phyloP scores from a whole-genome alignment of 1,284 basidiomycete species.

The Ceratobasidium sp. region DNA sequence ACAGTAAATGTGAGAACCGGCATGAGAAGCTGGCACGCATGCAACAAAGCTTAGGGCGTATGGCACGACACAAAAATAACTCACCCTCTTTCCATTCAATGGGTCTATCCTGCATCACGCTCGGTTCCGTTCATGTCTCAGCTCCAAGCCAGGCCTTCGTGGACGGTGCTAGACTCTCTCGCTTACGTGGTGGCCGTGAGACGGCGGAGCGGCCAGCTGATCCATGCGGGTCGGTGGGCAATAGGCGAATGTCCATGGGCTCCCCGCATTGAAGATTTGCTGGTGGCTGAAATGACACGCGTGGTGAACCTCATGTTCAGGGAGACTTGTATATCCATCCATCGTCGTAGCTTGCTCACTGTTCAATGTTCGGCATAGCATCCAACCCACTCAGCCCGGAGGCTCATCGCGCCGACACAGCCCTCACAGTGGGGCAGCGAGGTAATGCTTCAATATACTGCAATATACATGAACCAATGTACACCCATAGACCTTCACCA shows the following conservation, averaged over 20 bases:
- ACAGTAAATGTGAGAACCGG: neutral
- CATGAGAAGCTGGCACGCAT: too few species aligned
- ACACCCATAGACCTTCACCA: neutral
- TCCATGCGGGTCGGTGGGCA: slow-evolving; percentile 12
- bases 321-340: neutral
- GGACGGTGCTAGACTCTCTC: slow-evolving; percentile 12
- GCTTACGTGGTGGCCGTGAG: neutral
- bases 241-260: neutral
- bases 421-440: neutral
- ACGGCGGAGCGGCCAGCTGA: slow-evolving; percentile 2
- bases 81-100: too few species aligned
- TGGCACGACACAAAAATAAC: neutral
- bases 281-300: slow-evolving; percentile 25
- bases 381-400: neutral
- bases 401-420: too few species aligned
- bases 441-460: slow-evolving; percentile 13
- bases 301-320: slow-evolving; percentile 18
- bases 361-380: neutral
- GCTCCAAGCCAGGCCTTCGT: too few species aligned
- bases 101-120: too few species aligned
- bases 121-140: too few species aligned
- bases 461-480: slow-evolving; percentile 29
- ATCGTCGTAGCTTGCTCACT: too few species aligned
- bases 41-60: neutral
- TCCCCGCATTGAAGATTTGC: slow-evolving; percentile 6